Evolutionary conservation across 495 filamentous ascomycete genomes (phyloP).

Genomic region (Penicillium macrosclerotiorum): DNA sequence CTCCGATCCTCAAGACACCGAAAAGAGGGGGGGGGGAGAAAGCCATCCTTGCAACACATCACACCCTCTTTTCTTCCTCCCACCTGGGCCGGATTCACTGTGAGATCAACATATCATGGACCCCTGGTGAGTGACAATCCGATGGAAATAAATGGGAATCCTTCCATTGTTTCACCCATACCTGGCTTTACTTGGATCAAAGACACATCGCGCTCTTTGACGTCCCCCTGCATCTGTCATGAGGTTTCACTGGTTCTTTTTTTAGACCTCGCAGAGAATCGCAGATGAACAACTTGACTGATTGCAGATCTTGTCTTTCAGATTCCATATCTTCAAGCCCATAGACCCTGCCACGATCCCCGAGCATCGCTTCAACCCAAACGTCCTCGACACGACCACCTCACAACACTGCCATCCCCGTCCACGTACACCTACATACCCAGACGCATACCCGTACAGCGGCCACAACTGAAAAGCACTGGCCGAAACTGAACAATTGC

Average conservation of each 20-base stretch:
- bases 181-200: conserved; percentile 19
- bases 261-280: conserved; percentile 11
- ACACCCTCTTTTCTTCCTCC: not conserved
- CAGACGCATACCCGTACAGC: too few relatives aligned
- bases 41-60: conserved; percentile 5
- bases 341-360: conserved; percentile 14
- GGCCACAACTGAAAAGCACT: too few relatives aligned
- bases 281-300: conserved; percentile 10
- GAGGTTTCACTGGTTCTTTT: conserved; percentile 26
- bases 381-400: not conserved
- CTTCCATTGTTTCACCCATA: conserved; percentile 15
- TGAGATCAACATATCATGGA: conserved; percentile 15
- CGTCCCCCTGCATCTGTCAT: conserved; percentile 22
- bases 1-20: conserved; percentile 10
- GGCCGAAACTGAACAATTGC: not conserved
- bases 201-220: conserved; percentile 17
- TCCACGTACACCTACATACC: too few relatives aligned
- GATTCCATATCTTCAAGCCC: too few relatives aligned
- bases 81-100: too few relatives aligned
- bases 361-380: not conserved
- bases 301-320: conserved; percentile 13
- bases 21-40: conserved; percentile 18
- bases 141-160: conserved; percentile 1
- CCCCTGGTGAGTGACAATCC: conserved; percentile 11
- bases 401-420: too few relatives aligned